Evolutionary conservation across 805 yeast species (phyloP), one percentile per base, ranked within the genome.

Genomic region (Suhomyces prunicola): DNA sequence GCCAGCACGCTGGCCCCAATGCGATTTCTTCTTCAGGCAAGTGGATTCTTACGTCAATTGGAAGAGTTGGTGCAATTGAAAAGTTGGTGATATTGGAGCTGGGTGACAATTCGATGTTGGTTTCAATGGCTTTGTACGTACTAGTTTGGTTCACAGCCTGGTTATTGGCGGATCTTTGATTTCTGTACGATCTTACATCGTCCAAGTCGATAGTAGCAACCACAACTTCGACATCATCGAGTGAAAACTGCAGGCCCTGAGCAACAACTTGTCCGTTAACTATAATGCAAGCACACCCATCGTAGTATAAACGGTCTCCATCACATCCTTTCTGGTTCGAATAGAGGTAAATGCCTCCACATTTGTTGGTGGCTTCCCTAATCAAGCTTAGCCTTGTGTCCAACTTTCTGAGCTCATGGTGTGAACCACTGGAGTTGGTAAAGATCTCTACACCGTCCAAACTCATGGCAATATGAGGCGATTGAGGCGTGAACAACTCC

Each of bases 1-100:
- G 71, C 99, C 99, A 94, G 69, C 99, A 94, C 0, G 99, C 99
- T 0, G 99, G 99, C 0, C 99, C 99, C 44, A 89, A 75, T 0
- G 98, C 97, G 59, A 94, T 93, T 70, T 94, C 99, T 71, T 94
- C 97, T 64, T 92, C 96, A 2, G 99, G 97, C 2, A 75, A 64
- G 69, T 88, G 96, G 62, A 87, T 87, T 39, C 77, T 78, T 44
- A 87, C 77, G 5, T 73, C 76, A 22, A 70, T 66, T 1, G 80
- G 63, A 19, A 64, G 63, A 0, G 94, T 71, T 17, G 97, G 97
- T 9, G 63, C 68, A 9, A 88, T 70, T 0, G 65, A 62, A 19
- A 88, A 83, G 65, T 88, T 83, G 60, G 90, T 88, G 39, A 82
- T 76, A 44, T 80, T 65, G 5, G 77, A 68, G 47, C 73, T 73